Conservation (phyloP, 495 filamentous ascomycete species). For the Neurospora tetraspora region DNA sequence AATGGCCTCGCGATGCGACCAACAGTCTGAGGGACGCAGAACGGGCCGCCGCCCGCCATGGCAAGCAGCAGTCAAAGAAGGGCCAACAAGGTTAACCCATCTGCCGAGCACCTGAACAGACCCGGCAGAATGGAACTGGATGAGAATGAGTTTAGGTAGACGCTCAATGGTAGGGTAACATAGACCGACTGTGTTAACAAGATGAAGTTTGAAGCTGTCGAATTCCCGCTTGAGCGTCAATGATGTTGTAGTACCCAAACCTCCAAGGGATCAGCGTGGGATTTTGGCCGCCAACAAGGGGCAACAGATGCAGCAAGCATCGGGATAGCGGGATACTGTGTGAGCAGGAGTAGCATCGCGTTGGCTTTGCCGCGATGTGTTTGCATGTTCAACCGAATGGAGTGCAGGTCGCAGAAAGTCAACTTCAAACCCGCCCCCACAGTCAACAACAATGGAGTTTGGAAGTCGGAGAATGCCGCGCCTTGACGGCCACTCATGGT, state of each 20-base stretch:
- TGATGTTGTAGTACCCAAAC: neutral
- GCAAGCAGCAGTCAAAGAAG: neutral
- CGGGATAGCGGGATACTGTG: neutral
- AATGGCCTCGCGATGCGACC: neutral
- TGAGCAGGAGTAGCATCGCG: neutral
- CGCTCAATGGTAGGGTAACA: neutral
- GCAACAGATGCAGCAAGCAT: neutral
- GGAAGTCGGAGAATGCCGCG: neutral
- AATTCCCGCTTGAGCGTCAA: neutral
- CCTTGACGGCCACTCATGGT: neutral
- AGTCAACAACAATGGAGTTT: neutral
- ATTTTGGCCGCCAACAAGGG: neutral
- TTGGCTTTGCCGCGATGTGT: neutral
- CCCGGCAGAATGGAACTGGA: constrained; percentile 20
- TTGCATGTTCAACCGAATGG: neutral
- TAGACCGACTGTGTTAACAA: neutral
- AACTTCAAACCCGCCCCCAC: neutral
- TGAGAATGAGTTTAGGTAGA: constrained; percentile 7
- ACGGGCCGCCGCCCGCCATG: neutral
- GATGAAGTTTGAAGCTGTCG: neutral
- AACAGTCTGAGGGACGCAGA: neutral
- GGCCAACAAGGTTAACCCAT: neutral
- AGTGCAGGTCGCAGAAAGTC: neutral
- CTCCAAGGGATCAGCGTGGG: neutral
- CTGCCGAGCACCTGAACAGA: too few species aligned